phyloP scores from a whole-genome alignment of 164 flowering plant species.

The Sextonia rubra region DNA sequence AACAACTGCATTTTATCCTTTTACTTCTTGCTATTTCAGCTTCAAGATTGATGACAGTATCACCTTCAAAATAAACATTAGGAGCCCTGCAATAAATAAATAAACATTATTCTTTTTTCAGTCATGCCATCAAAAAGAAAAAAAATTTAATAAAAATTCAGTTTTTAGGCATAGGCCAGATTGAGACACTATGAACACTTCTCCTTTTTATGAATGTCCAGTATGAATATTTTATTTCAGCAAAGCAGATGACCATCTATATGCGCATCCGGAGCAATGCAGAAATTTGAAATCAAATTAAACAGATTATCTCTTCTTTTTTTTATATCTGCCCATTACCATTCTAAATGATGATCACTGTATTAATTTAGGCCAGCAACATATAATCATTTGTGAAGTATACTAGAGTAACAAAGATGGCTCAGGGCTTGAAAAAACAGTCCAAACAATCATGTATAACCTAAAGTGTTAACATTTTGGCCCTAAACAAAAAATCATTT shows the following conservation, averaged over 20 bases:
- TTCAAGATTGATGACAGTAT: conserved; percentile 70
- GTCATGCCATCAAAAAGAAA: no score
- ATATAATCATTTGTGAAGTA: no score
- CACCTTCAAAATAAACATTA: conserved; percentile 78
- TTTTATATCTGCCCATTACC: background rate
- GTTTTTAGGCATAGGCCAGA: no score
- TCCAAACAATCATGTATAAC: no score
- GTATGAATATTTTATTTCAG: background rate
- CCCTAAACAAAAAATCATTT: no score
- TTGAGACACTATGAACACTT: no score
- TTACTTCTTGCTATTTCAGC: conserved; percentile 73
- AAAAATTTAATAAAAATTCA: no score
- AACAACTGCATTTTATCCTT: conserved; percentile 69
- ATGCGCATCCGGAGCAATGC: background rate
- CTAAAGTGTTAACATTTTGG: no score
- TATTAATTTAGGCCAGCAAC: background rate
- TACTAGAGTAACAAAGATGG: no score
- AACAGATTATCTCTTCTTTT: background rate
- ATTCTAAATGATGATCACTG: background rate
- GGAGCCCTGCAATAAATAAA: conserved; percentile 74
- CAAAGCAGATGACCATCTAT: background rate
- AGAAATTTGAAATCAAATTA: background rate
- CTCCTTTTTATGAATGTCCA: no score
- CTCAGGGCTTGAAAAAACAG: no score
- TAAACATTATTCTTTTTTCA: no score